These are phyloP conservation scores for Chenopodium suecicum DNA, from an alignment of 148 eudicot genomes.

Conservation along the genomic window DNA sequence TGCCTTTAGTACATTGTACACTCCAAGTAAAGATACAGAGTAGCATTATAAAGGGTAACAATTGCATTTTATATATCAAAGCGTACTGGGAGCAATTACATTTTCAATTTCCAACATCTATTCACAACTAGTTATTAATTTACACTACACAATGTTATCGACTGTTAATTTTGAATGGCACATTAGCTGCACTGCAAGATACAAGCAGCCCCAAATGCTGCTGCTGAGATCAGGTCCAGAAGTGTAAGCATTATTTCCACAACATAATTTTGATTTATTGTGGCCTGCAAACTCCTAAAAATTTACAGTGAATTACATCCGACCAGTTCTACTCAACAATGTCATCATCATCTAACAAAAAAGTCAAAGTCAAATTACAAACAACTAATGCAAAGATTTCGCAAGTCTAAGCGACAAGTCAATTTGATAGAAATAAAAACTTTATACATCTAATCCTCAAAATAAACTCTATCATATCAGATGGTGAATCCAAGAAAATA, in stretches of 20 bases:
- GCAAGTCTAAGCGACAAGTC: slow-evolving; percentile 20
- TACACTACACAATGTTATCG: no score
- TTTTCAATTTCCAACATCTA: no score
- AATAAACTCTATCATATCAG: slow-evolving; percentile 22
- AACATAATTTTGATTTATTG: slow-evolving; percentile 11
- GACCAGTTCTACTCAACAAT: not conserved
- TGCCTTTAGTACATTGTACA: no score
- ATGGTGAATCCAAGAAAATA: slow-evolving; percentile 10
- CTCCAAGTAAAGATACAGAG: no score
- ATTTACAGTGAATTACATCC: slow-evolving; percentile 13
- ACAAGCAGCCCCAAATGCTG: no score
- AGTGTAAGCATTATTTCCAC: not conserved
- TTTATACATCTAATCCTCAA: slow-evolving; percentile 34
- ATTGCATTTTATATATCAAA: no score
- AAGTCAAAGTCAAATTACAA: slow-evolving; percentile 15
- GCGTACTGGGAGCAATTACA: no score
- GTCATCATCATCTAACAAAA: slow-evolving; percentile 1
- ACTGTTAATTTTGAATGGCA: no score
- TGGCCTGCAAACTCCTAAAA: not conserved
- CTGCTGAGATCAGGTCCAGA: no score
- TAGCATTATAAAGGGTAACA: no score
- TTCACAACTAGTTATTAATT: no score
- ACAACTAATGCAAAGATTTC: slow-evolving; percentile 26
- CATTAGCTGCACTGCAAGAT: no score
- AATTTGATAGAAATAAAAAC: slow-evolving; percentile 23